Base-by-base conservation (phyloP, 116 monocot species). In the Dioscorea cayenensis region DNA sequence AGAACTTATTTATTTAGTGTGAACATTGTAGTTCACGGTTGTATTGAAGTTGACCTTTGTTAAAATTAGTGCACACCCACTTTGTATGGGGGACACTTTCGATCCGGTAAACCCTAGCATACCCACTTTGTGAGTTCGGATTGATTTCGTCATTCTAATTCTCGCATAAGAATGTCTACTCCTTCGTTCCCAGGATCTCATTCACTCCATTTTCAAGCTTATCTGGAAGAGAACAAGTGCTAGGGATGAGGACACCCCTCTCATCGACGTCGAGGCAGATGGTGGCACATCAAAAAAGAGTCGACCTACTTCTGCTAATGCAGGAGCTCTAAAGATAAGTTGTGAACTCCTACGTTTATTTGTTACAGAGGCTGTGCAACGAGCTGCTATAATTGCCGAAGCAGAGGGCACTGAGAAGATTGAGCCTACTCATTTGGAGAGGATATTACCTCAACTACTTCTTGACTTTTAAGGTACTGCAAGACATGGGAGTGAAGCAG, bases 401-500 rank as follows among this genome's bases (percentile, higher is more conserved):
- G 96, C 88, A 51, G 96, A 96, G 79, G 96, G 88, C 18, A 75
- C 28, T 72, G 73, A 20, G 59, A 86, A 70, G 67, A 88, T 96
- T 68, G 96, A 92, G 72, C 72, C 96, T 50, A 92, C 96, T 21
- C 92, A 92, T 86, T 83, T 96, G 22, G 96, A 96, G 81, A 81
- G 96, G 76, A 78, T 90, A 55, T 86, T 96, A 66, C 96, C 96
- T 50, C 96, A 96, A 67, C 77, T 96, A 28, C 84, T 96, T 20
- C 74, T 96, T 55, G 96, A 96, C 73, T 96, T 96, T 75, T 96
- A 81, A 85, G 43, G 43, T 43, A 43, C 8, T 9, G 43, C 11
- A 74, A 66, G 69, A 61, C 36, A 63, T 7, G 13, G 7, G 21
- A 27, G 63, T 11, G 23, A 22, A 63, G 22, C 63, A 23, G 25